Base-by-base conservation (phyloP, 2,329 filamentous ascomycete species). In the Fusarium duplospermum region DNA sequence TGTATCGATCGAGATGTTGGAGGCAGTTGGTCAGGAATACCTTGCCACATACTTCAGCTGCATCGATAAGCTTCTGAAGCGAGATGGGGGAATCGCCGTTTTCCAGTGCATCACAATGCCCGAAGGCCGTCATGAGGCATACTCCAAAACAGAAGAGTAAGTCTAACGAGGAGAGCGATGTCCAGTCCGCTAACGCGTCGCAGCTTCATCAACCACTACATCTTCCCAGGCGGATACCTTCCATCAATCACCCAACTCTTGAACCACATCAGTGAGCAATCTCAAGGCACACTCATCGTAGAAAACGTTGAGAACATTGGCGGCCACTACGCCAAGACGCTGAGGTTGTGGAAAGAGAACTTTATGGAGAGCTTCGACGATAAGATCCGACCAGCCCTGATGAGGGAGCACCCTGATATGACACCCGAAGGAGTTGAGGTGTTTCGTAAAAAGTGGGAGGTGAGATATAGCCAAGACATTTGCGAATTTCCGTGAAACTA, bases 81-180 rank as follows among this genome's bases (percentile, higher is more conserved):
- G 86, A 57, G 86, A 92, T 18, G 90, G 90, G 4, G 90, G 92
- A 1, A 88, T 93, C 50, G 91, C 90, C 8, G 89, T 92, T 57
- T 93, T 94, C 81, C 93, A 94, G 80, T 93, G 92, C 81, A 94
- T 94, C 78, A 94, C 93, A 2, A 94, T 94, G 88, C 92, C 92
- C 0, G 91, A 94, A 78, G 84, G 87, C 42, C 87, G 91, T 61
- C 92, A 93, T 78, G 89, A 90, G 71, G 88, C 87, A 9, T 94
- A 94, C 78, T 87, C 89, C 20, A 90, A 88, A 75, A 87, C 88
- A 4, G 90, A 93, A 80, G 92, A 94, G 86, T 87, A 69, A 81
- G 85, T 81, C 7, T 16, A 16, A 58, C 33, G 10, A 31, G 29
- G 29, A n/a, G 6, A 8, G 33, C 35, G 56, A 14, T 22, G 2